These are phyloP conservation scores for Pichiaceae sp. DNA, from an alignment of 1,139 yeast species.

Conservation along the genomic window DNA sequence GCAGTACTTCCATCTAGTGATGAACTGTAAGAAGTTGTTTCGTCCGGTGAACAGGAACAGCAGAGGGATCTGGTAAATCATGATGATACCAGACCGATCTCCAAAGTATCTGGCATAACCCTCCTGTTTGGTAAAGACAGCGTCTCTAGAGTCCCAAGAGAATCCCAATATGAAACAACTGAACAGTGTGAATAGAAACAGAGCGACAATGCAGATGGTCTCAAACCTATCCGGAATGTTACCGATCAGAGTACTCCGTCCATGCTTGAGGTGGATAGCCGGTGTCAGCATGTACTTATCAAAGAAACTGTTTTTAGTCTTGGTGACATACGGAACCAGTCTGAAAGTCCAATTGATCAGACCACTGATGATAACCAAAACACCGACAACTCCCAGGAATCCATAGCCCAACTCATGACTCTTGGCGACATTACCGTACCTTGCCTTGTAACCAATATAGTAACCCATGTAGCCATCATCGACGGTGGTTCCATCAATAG, in stretches of 20 bases:
- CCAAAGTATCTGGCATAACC: conserved; percentile 51
- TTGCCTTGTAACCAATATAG: conserved; percentile 24
- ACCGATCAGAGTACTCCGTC: conserved; percentile 29
- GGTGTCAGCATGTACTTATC: conserved; percentile 42
- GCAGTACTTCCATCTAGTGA: conserved; percentile 60
- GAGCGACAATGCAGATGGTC: conserved; percentile 38
- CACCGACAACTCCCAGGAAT: conserved; percentile 39
- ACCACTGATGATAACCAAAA: conserved; percentile 33
- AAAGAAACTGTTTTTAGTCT: conserved; percentile 32
- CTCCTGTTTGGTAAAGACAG: conserved; percentile 28
- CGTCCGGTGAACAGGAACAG: conserved; percentile 56
- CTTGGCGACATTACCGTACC: conserved; percentile 31
- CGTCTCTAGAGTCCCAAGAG: conserved; percentile 32
- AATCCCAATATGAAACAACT: conserved; percentile 25
- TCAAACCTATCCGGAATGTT: conserved; percentile 62
- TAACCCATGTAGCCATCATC: conserved; percentile 26
- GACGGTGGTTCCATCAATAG: conserved; percentile 20
- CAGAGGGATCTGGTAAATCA: conserved; percentile 46
- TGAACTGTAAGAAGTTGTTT: conserved; percentile 55
- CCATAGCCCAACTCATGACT: conserved; percentile 43
- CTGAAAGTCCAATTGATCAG: conserved; percentile 35
- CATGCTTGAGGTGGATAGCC: conserved; percentile 33
- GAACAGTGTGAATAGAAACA: conserved; percentile 33
- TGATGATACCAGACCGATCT: conserved; percentile 52
- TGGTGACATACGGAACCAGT: conserved; percentile 29